Percentiles rank a stretch among this genome's conserved stretches.
phyloP scores from a whole-genome alignment of 495 filamentous ascomycete species.

The Hypoxylon rickii region DNA sequence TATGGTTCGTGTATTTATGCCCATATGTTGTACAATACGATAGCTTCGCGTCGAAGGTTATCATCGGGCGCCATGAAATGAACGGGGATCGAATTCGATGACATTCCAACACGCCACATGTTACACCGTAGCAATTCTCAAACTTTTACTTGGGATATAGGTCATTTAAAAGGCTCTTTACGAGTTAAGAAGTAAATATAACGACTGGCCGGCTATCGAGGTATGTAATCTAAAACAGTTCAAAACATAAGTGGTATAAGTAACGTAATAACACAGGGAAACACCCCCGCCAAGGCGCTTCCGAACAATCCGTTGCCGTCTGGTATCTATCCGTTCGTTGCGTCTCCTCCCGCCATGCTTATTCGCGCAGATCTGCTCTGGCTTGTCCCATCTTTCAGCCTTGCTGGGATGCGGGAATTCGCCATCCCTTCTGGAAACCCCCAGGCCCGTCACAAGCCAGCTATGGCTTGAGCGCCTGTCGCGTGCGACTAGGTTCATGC shows the following conservation, averaged over 20 bases:
- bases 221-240: neutral
- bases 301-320: neutral
- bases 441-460: too few species aligned
- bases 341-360: neutral
- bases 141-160: too few species aligned
- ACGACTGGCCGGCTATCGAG: neutral
- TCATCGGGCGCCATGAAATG: conserved; percentile 9
- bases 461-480: too few species aligned
- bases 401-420: too few species aligned
- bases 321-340: neutral
- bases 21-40: conserved; percentile 21
- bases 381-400: too few species aligned
- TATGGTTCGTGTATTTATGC: conserved; percentile 22
- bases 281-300: neutral
- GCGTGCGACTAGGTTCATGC: too few species aligned
- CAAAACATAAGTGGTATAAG: neutral
- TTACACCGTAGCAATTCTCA: too few species aligned
- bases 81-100: neutral
- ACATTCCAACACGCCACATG: neutral
- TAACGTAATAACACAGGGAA: neutral
- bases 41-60: conserved; percentile 10
- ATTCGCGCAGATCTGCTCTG: too few species aligned
- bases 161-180: too few species aligned
- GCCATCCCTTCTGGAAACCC: too few species aligned
- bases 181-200: neutral